phyloP scores from a whole-genome alignment of 176 grass and related monocot species.

The Carex littledalei region DNA sequence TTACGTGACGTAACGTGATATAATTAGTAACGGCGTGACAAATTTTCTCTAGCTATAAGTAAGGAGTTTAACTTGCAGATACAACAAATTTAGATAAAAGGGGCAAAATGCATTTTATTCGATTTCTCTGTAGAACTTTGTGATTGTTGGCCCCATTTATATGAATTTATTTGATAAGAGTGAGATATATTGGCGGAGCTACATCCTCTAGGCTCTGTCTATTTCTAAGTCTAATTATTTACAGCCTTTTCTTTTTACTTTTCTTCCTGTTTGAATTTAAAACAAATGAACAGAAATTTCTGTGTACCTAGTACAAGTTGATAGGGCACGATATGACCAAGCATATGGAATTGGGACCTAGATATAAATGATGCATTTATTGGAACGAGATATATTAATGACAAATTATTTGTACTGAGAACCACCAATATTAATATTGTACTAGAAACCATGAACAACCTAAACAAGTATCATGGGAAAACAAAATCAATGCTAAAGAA shows the following conservation, averaged over 20 bases:
- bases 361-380: slow-evolving; percentile 5
- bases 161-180: too few species aligned
- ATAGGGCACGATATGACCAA: not conserved
- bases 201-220: too few species aligned
- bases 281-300: not conserved
- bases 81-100: not conserved
- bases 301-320: not conserved
- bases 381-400: not conserved
- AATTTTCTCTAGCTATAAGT: too few species aligned
- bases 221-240: not conserved
- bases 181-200: too few species aligned
- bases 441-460: not conserved
- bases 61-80: not conserved
- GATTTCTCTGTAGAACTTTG: too few species aligned
- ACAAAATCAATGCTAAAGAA: not conserved
- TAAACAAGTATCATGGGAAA: not conserved
- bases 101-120: not conserved
- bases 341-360: not conserved
- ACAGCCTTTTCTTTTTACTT: not conserved
- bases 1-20: too few species aligned
- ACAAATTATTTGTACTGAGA: too few species aligned
- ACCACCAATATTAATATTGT: too few species aligned
- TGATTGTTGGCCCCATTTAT: too few species aligned
- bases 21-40: too few species aligned
- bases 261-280: not conserved